Evolutionary conservation across 2,329 filamentous ascomycete genomes (phyloP).

Genomic region (Pseudocercospora cruenta): DNA sequence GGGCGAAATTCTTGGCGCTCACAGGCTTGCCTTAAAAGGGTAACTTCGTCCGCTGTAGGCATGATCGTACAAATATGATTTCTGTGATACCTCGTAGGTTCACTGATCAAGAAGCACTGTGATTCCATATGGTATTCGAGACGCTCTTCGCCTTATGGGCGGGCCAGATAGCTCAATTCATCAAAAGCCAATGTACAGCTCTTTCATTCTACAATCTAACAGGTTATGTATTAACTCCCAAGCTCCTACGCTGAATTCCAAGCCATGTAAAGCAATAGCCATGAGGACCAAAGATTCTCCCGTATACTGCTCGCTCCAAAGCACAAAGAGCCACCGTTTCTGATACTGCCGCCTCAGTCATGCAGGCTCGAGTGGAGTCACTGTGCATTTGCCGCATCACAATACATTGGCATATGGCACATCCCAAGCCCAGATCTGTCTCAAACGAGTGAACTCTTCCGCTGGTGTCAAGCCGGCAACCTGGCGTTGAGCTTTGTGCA

Average conservation of each 20-base stretch:
- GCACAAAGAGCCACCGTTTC: no score
- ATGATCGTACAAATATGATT: no score
- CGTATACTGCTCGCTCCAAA: no score
- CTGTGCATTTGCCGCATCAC: not conserved
- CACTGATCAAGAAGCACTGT: not conserved
- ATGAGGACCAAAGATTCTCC: no score
- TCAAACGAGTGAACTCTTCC: conserved; percentile 4
- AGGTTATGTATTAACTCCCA: not conserved
- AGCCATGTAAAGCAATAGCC: not conserved
- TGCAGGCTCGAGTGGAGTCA: not conserved
- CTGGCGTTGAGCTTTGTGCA: conserved; percentile 7
- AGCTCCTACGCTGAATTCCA: not conserved
- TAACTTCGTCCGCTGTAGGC: no score
- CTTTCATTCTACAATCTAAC: not conserved
- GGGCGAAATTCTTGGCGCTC: no score
- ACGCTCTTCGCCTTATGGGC: not conserved
- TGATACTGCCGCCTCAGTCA: no score
- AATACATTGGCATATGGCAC: conserved; percentile 7
- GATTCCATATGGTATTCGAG: not conserved
- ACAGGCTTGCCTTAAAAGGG: no score
- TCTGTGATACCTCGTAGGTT: not conserved
- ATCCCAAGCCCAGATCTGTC: conserved; percentile 15
- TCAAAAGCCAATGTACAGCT: not conserved
- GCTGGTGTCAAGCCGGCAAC: conserved; percentile 3
- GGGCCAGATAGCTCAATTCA: not conserved